Conservation (phyloP, 2,329 filamentous ascomycete species). For the Colletotrichum sp. region DNA sequence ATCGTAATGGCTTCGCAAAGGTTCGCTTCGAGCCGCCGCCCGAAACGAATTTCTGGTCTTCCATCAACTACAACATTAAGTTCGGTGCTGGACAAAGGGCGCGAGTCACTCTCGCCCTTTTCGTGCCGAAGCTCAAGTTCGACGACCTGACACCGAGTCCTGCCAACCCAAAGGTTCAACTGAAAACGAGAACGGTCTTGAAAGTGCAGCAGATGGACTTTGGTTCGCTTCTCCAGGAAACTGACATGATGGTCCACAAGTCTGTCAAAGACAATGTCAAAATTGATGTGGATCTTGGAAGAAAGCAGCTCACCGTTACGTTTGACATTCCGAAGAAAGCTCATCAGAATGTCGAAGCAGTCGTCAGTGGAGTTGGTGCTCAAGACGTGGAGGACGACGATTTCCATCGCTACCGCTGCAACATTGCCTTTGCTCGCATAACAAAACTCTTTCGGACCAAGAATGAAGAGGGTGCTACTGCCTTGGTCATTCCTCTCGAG, state of each 20-base stretch:
- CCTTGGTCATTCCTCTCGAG: slow-evolving; percentile 1
- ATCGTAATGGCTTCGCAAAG: slow-evolving; percentile 44
- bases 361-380: neutral
- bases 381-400: slow-evolving; percentile 21
- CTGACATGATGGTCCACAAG: slow-evolving; percentile 65
- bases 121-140: neutral
- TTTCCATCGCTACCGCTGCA: slow-evolving; percentile 41
- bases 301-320: slow-evolving; percentile 42
- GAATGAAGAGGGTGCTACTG: slow-evolving; percentile 26
- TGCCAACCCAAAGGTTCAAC: slow-evolving; percentile 30
- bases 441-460: slow-evolving; percentile 42
- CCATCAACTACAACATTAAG: slow-evolving; percentile 30
- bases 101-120: neutral
- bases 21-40: slow-evolving; percentile 67
- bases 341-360: neutral
- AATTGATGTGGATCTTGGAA: slow-evolving; percentile 43
- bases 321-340: slow-evolving; percentile 32
- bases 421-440: slow-evolving; percentile 52
- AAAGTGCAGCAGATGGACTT: slow-evolving; percentile 60
- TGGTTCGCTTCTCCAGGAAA: slow-evolving; percentile 60
- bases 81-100: neutral
- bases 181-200: slow-evolving; percentile 44
- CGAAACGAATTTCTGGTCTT: slow-evolving; percentile 53
- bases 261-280: slow-evolving; percentile 33
- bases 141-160: slow-evolving; percentile 30